Evolutionary conservation across 495 filamentous ascomycete species (phyloP).

Genomic region (Neurospora sp.): DNA sequence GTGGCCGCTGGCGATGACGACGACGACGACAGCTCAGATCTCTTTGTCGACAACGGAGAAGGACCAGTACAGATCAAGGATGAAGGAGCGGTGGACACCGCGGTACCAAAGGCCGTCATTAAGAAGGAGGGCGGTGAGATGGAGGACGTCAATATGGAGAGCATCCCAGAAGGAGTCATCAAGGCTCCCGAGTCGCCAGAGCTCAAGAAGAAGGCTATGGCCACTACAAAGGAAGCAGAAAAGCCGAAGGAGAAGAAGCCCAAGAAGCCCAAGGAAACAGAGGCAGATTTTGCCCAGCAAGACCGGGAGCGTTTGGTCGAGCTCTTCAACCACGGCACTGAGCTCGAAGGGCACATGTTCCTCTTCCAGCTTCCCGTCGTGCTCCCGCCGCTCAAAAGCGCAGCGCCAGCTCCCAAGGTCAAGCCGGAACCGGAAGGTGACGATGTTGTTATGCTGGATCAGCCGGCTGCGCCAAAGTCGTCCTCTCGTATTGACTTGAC

Average conservation of each 20-base stretch:
- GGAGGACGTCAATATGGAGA: slow-evolving; percentile 25
- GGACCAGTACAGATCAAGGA: slow-evolving; percentile 13
- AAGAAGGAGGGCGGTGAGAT: slow-evolving; percentile 25
- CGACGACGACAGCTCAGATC: slow-evolving; percentile 32
- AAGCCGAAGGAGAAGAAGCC: slow-evolving; percentile 20
- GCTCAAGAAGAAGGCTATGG: slow-evolving; percentile 17
- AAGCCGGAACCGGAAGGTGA: slow-evolving; percentile 22
- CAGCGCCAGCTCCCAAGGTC: slow-evolving; percentile 4
- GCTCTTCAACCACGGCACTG: slow-evolving; percentile 18
- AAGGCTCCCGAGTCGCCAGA: slow-evolving; percentile 23
- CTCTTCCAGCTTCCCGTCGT: slow-evolving; percentile 57
- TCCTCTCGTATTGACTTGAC: slow-evolving; percentile 26
- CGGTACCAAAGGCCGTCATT: slow-evolving; percentile 19
- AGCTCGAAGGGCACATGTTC: slow-evolving; percentile 42
- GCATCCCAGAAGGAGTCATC: slow-evolving; percentile 21
- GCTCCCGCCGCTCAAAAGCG: slow-evolving; percentile 38
- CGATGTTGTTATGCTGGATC: slow-evolving; percentile 18
- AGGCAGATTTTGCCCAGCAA: slow-evolving; percentile 18
- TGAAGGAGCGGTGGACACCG: slow-evolving; percentile 22
- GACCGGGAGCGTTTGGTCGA: slow-evolving; percentile 24
- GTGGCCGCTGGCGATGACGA: slow-evolving; percentile 17
- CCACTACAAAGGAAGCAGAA: slow-evolving; percentile 5
- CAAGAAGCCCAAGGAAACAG: slow-evolving; percentile 21
- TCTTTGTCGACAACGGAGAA: slow-evolving; percentile 26
- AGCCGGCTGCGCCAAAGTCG: slow-evolving; percentile 5